phyloP scores from a whole-genome alignment of 2,329 filamentous ascomycete genomes.

The Fusarium secorum region DNA sequence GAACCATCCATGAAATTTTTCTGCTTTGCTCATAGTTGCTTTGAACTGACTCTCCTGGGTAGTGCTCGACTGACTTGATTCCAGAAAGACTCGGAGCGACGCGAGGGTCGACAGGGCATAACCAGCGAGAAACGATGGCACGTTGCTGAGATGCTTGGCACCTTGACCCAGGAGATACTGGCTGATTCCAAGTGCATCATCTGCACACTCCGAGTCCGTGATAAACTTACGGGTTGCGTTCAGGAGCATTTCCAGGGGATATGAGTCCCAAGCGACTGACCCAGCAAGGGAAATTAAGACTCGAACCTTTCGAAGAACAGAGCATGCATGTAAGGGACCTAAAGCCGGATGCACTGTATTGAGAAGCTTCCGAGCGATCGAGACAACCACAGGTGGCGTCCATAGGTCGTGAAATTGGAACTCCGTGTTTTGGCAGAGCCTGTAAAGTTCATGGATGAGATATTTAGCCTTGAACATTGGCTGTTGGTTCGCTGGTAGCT shows the following conservation, averaged over 20 bases:
- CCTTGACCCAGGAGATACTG: constrained; percentile 83
- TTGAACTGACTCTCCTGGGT: constrained; percentile 86
- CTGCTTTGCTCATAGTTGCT: constrained; percentile 77
- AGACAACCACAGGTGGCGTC: constrained; percentile 77
- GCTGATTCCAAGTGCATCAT: constrained; percentile 86
- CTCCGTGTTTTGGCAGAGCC: constrained; percentile 77
- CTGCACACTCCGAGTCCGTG: constrained; percentile 84
- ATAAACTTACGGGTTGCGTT: constrained; percentile 81
- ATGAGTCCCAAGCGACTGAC: constrained; percentile 73
- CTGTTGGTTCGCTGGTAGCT: constrained; percentile 81
- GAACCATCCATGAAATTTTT: constrained; percentile 82
- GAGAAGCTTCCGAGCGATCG: constrained; percentile 78
- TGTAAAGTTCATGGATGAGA: constrained; percentile 76
- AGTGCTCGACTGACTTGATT: constrained; percentile 77
- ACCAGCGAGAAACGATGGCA: constrained; percentile 81
- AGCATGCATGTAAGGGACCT: constrained; percentile 86
- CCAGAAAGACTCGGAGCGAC: constrained; percentile 78
- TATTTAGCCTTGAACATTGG: constrained; percentile 84
- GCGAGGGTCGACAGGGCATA: constrained; percentile 81
- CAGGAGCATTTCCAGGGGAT: constrained; percentile 89
- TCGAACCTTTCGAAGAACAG: constrained; percentile 84
- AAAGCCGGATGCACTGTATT: constrained; percentile 83
- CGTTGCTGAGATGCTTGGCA: constrained; percentile 66
- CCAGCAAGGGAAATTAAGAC: constrained; percentile 83
- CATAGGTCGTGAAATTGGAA: constrained; percentile 73